These are phyloP conservation scores for Diaporthe citrichinensis DNA, from an alignment of 2,329 filamentous ascomycete species.

Conservation along the genomic window DNA sequence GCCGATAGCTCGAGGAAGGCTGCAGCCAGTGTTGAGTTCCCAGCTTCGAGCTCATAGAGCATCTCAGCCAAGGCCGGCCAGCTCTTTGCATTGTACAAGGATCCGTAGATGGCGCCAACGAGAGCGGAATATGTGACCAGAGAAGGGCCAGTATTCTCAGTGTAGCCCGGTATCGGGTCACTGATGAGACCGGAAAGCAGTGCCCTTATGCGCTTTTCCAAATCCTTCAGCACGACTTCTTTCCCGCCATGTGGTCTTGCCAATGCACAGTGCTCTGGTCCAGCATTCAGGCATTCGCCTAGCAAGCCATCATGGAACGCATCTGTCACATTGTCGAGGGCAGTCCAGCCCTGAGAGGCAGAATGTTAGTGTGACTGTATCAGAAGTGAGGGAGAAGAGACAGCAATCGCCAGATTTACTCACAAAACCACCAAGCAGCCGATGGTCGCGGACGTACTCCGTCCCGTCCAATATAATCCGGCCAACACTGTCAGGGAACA, in stretches of 20 bases:
- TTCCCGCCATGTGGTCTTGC: conserved; percentile 51
- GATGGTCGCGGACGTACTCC: conserved; percentile 62
- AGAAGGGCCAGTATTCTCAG: conserved; percentile 55
- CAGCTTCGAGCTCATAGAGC: conserved; percentile 59
- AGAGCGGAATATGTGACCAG: conserved; percentile 62
- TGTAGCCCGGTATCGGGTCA: conserved; percentile 57
- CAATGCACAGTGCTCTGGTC: conserved; percentile 60
- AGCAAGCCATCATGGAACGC: conserved; percentile 66
- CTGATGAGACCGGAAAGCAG: conserved; percentile 55
- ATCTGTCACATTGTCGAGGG: conserved; percentile 64
- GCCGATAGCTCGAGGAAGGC: conserved; percentile 53
- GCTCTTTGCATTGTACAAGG: conserved; percentile 58
- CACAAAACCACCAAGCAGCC: conserved; percentile 59
- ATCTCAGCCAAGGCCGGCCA: conserved; percentile 60
- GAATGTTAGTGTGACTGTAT: not conserved
- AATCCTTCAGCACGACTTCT: conserved; percentile 51
- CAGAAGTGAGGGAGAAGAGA: not conserved
- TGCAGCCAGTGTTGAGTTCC: conserved; percentile 60
- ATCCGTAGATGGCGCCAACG: conserved; percentile 55
- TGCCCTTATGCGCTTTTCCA: conserved; percentile 56
- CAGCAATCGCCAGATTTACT: not conserved
- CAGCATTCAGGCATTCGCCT: conserved; percentile 64
- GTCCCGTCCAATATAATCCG: conserved; percentile 65
- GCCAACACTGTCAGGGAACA: conserved; percentile 64
- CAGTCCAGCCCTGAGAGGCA: conserved; percentile 54